Evolutionary conservation across 2,329 filamentous ascomycete species (phyloP).

Genomic region (Grosmannia huntii): DNA sequence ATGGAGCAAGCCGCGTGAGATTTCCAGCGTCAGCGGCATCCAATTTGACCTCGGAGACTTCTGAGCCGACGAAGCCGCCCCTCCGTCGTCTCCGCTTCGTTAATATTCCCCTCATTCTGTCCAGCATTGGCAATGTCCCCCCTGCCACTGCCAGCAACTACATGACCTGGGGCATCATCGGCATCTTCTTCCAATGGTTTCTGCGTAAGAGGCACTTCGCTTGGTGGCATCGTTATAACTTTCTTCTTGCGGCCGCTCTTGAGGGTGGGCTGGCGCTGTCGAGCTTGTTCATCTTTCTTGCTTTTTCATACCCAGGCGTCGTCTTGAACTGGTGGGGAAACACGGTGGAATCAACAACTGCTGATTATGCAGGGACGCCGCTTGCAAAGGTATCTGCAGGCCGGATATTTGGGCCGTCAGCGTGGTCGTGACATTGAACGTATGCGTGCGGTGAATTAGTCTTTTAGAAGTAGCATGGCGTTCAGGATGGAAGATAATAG

Average conservation of each 20-base stretch:
- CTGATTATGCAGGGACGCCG: background rate
- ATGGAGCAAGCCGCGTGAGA: constrained; percentile 36
- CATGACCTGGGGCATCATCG: constrained; percentile 55
- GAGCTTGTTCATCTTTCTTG: constrained; percentile 57
- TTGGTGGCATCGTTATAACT: constrained; percentile 70
- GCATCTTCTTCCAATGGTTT: constrained; percentile 54
- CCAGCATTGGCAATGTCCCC: constrained; percentile 43
- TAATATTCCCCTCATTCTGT: constrained; percentile 54
- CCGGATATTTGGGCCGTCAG: background rate
- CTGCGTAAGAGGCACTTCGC: constrained; percentile 51
- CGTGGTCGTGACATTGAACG: background rate
- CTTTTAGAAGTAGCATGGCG: too few relatives aligned
- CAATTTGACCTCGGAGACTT: constrained; percentile 21
- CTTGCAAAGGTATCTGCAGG: background rate
- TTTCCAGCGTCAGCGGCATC: constrained; percentile 30
- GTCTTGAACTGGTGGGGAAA: background rate
- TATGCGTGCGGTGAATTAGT: too few relatives aligned
- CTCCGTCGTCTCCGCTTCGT: constrained; percentile 36
- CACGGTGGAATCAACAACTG: background rate
- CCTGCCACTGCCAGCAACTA: constrained; percentile 60
- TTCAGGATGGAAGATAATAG: too few relatives aligned
- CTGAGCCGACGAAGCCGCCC: background rate
- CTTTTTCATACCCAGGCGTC: constrained; percentile 26
- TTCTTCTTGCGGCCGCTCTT: constrained; percentile 56
- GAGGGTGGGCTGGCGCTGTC: constrained; percentile 54